Conservation (phyloP, 495 filamentous ascomycete species). For the Cercophora sp. region DNA sequence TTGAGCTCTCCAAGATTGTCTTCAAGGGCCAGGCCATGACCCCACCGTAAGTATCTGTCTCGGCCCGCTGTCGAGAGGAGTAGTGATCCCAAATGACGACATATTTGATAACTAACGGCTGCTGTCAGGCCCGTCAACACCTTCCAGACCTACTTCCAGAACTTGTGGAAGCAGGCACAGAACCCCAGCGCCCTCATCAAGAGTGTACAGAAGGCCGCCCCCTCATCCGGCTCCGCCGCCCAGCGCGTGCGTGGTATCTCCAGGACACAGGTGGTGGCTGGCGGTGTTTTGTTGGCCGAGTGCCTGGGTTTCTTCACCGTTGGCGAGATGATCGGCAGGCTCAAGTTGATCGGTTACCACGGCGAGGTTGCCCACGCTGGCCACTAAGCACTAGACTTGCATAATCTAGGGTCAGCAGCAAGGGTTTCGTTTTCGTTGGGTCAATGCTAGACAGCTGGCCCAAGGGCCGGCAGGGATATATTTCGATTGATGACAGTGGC, state of each 20-base stretch:
- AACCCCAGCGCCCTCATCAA: constrained; percentile 55
- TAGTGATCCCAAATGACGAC: too few species aligned
- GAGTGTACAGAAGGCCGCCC: constrained; percentile 27
- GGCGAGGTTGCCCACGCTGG: constrained; percentile 62
- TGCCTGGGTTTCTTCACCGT: constrained; percentile 95
- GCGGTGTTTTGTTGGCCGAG: constrained; percentile 77
- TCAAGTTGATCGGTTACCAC: constrained; percentile 91
- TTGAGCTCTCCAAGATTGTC: constrained; percentile 83
- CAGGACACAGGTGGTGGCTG: constrained; percentile 60
- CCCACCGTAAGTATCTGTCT: constrained; percentile 71
- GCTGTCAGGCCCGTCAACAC: constrained; percentile 62
- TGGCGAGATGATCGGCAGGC: constrained; percentile 90
- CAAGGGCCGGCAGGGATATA: background rate
- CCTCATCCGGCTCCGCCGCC: constrained; percentile 46
- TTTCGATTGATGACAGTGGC: background rate
- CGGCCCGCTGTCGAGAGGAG: too few species aligned
- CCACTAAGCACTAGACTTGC: constrained; percentile 41
- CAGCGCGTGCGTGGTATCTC: constrained; percentile 65
- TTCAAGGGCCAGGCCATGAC: constrained; percentile 86
- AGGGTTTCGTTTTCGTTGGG: background rate
- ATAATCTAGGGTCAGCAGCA: background rate
- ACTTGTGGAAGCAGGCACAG: constrained; percentile 59
- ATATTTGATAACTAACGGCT: constrained; percentile 25
- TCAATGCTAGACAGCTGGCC: background rate
- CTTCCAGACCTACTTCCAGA: constrained; percentile 84